Evolutionary conservation across 805 yeast species (phyloP), one percentile per base, ranked within the genome.

Genomic region (Saccharomycopsis synnaedendra): DNA sequence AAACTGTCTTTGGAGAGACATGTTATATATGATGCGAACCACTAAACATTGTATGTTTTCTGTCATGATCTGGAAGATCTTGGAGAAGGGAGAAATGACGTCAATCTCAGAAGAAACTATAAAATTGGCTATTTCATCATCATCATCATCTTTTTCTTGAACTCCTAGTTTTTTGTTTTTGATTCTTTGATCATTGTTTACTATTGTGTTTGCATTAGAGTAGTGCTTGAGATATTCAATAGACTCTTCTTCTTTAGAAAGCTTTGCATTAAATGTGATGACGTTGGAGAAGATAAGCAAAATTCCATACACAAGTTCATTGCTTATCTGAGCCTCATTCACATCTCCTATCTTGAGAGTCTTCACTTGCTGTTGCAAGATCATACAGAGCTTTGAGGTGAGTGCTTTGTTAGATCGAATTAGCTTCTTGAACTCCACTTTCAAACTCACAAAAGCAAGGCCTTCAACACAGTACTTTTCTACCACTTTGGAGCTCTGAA

Each of bases 241-340:
- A 1, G 70, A 65, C 45, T 57, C 53, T 32, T 62, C 64, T 40
- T 64, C 67, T 42, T 60, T 57, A 33, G 59, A 55, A 4, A 56
- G 53, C 10, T 64, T 66, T 35, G 58, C 55, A 29, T 65, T 56
- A 35, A 62, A 58, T 0, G 57, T 57, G 7, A 72, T 58, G 10
- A 74, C 50, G 48, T 72, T 75, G 7, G 69, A 53, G 0, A 76
- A 42, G 0, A 70, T 64, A 10, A 67, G 57, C 10, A 75, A 51
- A 3, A 68, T 52, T 3, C 80, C 80, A 53, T 69, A 71, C 28
- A 48, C 32, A 27, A 43, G 29, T 8, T 48, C 52, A 19, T 41
- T 42, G 29, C 47, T 42, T 27, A 51, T 5, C 19, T 32, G 40
- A 3, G 32, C 27, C 9, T 47, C 41, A 39, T 45, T 38, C 28